A percentile compares a stretch with the other conserved stretches of the same genome.
Evolutionary conservation across 768 basidiomycete species (phyloP).

Genomic region (Hericium rajendrae): DNA sequence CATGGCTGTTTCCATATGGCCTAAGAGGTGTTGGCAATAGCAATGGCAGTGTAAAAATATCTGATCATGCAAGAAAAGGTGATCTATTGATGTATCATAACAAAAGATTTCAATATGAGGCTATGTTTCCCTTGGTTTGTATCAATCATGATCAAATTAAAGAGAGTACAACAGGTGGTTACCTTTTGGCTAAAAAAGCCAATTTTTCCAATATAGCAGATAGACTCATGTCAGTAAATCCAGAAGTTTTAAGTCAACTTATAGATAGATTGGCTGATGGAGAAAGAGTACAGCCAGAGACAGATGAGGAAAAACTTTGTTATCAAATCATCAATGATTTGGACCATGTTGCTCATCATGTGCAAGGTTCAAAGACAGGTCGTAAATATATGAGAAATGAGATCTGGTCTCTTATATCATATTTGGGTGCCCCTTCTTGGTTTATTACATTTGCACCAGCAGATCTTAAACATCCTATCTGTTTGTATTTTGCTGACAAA

Average conservation of each 20-base stretch:
- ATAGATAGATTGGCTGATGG: not conserved
- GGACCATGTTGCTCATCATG: slow-evolving; percentile 9
- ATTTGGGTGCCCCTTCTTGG: slow-evolving; percentile 11
- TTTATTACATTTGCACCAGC: slow-evolving; percentile 17
- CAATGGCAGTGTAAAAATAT: not conserved
- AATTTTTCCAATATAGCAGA: slow-evolving; percentile 6
- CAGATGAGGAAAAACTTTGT: slow-evolving; percentile 3
- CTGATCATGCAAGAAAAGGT: not conserved
- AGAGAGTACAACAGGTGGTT: slow-evolving; percentile 5
- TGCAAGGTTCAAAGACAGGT: slow-evolving; percentile 9
- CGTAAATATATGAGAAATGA: slow-evolving; percentile 12
- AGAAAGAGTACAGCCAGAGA: slow-evolving; percentile 1
- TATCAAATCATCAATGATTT: slow-evolving; percentile 6
- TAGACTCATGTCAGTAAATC: slow-evolving; percentile 1
- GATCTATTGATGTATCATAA: slow-evolving; percentile 14
- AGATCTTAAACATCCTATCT: slow-evolving; percentile 14
- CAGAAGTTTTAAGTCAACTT: not conserved
- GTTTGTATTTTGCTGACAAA: slow-evolving; percentile 11
- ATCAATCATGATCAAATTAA: slow-evolving; percentile 18
- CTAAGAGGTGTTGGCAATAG: slow-evolving; percentile 7
- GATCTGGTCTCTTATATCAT: slow-evolving; percentile 11
- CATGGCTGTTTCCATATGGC: slow-evolving; percentile 13
- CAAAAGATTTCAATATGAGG: slow-evolving; percentile 13
- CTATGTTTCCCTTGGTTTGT: slow-evolving; percentile 9
- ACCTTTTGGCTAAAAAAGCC: slow-evolving; percentile 1